Percentiles rank a stretch among this genome's conserved stretches.
These are phyloP conservation scores for Hemisphaericaspora subhashii DNA, from an alignment of 1,139 yeast species.

Conservation along the genomic window DNA sequence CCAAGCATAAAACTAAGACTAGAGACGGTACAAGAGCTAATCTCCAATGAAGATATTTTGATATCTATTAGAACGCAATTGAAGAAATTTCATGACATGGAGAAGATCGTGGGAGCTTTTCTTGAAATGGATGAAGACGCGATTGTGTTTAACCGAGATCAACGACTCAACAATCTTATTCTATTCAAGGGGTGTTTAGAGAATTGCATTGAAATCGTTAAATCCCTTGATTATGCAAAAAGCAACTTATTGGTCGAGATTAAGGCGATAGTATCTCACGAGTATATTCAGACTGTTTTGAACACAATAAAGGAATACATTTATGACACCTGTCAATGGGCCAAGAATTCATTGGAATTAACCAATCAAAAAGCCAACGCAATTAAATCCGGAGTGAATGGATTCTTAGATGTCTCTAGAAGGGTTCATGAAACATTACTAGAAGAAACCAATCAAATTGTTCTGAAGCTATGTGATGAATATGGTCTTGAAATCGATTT, in stretches of 20 bases:
- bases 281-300: conserved; percentile 20
- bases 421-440: conserved; percentile 35
- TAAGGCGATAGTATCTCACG: conserved; percentile 24
- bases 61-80: conserved; percentile 21
- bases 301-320: conserved; percentile 29
- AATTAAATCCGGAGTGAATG: conserved; percentile 42
- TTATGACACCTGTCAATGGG: conserved; percentile 44
- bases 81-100: conserved; percentile 34
- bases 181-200: conserved; percentile 31
- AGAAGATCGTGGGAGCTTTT: conserved; percentile 28
- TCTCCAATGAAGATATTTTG: conserved; percentile 16
- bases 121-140: conserved; percentile 16
- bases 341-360: conserved; percentile 34
- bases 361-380: conserved; percentile 47
- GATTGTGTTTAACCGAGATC: conserved; percentile 23
- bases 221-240: conserved; percentile 15
- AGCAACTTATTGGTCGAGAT: conserved; percentile 26
- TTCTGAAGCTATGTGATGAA: conserved; percentile 21
- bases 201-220: conserved; percentile 15
- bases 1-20: conserved; percentile 30
- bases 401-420: conserved; percentile 46
- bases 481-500: conserved; percentile 25
- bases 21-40: conserved; percentile 34
- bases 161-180: conserved; percentile 38
- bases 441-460: conserved; percentile 31